Evolutionary conservation across 2,329 filamentous ascomycete species (phyloP).

Genomic region (Diaporthe sp.): DNA sequence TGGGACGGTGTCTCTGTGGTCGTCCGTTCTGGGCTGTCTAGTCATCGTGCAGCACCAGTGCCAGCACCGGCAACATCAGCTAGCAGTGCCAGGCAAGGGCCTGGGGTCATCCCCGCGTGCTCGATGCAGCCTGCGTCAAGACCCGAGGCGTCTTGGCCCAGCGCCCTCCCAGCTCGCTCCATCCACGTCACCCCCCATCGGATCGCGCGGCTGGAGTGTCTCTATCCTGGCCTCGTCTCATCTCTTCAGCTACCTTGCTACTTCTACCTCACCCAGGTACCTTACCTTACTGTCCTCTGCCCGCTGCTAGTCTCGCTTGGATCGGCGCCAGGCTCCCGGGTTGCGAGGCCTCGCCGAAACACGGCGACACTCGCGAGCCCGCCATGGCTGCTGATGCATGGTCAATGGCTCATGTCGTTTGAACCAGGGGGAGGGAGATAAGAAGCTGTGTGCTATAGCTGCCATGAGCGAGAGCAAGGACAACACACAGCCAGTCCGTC

Average conservation of each 20-base stretch:
- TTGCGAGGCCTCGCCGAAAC: conserved; percentile 28
- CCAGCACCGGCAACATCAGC: background rate
- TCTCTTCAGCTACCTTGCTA: background rate
- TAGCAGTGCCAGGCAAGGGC: background rate
- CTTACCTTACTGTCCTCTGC: background rate
- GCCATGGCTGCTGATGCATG: background rate
- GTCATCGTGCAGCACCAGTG: background rate
- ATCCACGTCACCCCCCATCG: conserved; percentile 11
- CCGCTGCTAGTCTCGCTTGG: conserved; percentile 25
- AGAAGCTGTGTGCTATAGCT: background rate
- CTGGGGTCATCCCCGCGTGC: conserved; percentile 27
- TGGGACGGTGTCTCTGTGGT: background rate
- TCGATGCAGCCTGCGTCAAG: conserved; percentile 22
- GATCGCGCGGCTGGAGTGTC: conserved; percentile 32
- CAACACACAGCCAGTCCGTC: background rate
- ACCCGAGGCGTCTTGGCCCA: conserved; percentile 21
- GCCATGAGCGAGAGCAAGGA: background rate
- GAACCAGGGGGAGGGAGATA: background rate
- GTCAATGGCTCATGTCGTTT: background rate
- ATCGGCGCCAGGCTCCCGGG: conserved; percentile 28
- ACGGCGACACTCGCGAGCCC: conserved; percentile 22
- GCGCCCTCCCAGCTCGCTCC: background rate
- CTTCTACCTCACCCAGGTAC: background rate
- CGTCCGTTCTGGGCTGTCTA: background rate
- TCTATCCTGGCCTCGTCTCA: conserved; percentile 13